Conservation (phyloP, 1,284 basidiomycete species). For the Marasmius oreades region DNA sequence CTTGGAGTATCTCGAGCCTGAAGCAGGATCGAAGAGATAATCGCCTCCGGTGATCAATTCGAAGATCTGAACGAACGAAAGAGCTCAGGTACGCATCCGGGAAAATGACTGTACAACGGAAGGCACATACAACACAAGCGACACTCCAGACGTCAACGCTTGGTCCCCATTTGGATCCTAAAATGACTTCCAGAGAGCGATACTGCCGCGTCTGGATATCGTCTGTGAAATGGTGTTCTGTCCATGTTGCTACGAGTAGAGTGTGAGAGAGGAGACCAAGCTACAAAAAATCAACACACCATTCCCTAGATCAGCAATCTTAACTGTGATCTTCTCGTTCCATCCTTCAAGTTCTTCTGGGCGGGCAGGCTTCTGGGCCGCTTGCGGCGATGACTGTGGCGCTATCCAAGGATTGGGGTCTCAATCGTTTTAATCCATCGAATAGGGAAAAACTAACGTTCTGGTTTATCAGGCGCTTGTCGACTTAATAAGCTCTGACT, state of each 20-base stretch:
- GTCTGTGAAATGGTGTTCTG: slow-evolving; percentile 91
- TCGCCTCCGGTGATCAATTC: slow-evolving; percentile 89
- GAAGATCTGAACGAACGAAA: slow-evolving; percentile 59
- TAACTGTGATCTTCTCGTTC: slow-evolving; percentile 86
- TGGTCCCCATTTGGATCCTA: slow-evolving; percentile 92
- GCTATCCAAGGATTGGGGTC: not conserved
- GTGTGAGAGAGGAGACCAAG: not conserved
- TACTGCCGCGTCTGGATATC: slow-evolving; percentile 98
- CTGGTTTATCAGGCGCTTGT: not conserved
- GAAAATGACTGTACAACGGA: not conserved
- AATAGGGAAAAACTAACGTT: not conserved
- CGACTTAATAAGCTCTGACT: not conserved
- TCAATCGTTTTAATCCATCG: not conserved
- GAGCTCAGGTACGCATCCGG: slow-evolving; percentile 1
- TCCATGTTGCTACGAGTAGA: slow-evolving; percentile 67
- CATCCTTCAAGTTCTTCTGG: not conserved
- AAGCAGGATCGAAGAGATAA: slow-evolving; percentile 85
- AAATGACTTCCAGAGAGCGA: slow-evolving; percentile 94
- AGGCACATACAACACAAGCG: slow-evolving; percentile 76
- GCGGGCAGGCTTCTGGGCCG: not conserved
- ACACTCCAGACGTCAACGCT: slow-evolving; percentile 97
- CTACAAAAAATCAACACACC: slow-evolving; percentile 36
- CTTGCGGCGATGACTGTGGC: not conserved
- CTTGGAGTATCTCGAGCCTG: slow-evolving; percentile 75
- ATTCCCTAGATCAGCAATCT: slow-evolving; percentile 97